phyloP scores from a whole-genome alignment of 129 eudicot species.

The Flaveria ramosissima region DNA sequence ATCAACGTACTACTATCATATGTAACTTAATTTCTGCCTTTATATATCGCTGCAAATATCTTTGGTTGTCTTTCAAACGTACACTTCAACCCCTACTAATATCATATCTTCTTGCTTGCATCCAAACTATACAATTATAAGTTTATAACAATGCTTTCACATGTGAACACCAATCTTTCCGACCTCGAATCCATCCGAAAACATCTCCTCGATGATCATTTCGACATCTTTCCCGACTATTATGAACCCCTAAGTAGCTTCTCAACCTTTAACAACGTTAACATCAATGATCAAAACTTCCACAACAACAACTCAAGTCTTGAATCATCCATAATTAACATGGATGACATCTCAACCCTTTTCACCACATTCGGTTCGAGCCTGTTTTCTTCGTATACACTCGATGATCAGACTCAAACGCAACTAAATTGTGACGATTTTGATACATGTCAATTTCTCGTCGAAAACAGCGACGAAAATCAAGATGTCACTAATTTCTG shows the following conservation, averaged over 20 bases:
- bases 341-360: neutral
- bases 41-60: neutral
- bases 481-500: neutral
- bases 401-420: neutral
- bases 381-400: neutral
- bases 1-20: neutral
- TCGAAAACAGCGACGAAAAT: neutral
- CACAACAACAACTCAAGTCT: neutral
- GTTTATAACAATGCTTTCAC: neutral
- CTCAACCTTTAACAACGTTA: neutral
- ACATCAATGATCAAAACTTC: neutral
- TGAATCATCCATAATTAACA: neutral
- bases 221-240: slow-evolving; percentile 6
- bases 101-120: neutral
- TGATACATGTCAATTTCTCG: neutral
- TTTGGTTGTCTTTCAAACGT: neutral
- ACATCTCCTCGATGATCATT: neutral
- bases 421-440: slow-evolving; percentile 7
- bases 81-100: neutral
- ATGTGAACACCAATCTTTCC: neutral
- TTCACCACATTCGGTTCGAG: neutral
- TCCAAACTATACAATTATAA: neutral
- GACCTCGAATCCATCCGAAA: neutral
- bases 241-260: neutral
- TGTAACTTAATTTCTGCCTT: neutral